Percentiles rank a stretch among this genome's conserved stretches.
phyloP scores from a whole-genome alignment of 108 stramenopile species.

The Cyclotella atomus region DNA sequence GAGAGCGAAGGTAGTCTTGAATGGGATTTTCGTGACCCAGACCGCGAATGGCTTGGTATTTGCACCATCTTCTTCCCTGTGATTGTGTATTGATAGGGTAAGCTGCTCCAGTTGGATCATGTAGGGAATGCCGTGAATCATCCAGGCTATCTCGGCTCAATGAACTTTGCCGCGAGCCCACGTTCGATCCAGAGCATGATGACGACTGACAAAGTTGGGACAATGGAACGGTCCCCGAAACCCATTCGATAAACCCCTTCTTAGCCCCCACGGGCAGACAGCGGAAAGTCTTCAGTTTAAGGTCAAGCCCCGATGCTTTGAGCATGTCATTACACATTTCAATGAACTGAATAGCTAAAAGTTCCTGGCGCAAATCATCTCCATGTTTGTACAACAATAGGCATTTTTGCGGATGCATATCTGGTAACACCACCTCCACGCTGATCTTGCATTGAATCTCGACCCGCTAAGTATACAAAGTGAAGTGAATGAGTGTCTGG shows the following conservation, averaged over 20 bases:
- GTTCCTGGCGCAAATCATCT: conserved; percentile 87
- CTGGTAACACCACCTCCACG: conserved; percentile 41
- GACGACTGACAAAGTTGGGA: conserved; percentile 79
- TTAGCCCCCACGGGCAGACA: conserved; percentile 77
- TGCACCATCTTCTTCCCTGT: conserved; percentile 51
- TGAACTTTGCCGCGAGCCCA: conserved; percentile 29
- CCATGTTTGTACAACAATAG: conserved; percentile 88
- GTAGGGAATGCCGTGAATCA: conserved; percentile 7
- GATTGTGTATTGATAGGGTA: conserved; percentile 9
- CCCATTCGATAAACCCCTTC: conserved; percentile 88
- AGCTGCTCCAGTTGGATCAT: conserved; percentile 5
- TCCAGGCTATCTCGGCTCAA: conserved; percentile 20
- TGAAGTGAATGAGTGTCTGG: too few relatives aligned
- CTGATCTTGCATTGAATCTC: conserved; percentile 68
- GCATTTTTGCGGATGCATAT: conserved; percentile 51
- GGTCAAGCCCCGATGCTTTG: conserved; percentile 78
- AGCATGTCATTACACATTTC: conserved; percentile 75
- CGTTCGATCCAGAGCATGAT: conserved; percentile 48
- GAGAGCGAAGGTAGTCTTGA: conserved; percentile 82
- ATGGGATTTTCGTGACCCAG: conserved; percentile 70
- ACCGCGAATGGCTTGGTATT: conserved; percentile 75
- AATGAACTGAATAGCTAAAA: conserved; percentile 85
- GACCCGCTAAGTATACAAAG: conserved; percentile 22
- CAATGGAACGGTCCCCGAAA: conserved; percentile 78
- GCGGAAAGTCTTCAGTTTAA: conserved; percentile 80